Evolutionary conservation across 805 yeast genomes (phyloP), one percentile per base, ranked within the genome.

Genomic region (Sugiyamaella smithiae): DNA sequence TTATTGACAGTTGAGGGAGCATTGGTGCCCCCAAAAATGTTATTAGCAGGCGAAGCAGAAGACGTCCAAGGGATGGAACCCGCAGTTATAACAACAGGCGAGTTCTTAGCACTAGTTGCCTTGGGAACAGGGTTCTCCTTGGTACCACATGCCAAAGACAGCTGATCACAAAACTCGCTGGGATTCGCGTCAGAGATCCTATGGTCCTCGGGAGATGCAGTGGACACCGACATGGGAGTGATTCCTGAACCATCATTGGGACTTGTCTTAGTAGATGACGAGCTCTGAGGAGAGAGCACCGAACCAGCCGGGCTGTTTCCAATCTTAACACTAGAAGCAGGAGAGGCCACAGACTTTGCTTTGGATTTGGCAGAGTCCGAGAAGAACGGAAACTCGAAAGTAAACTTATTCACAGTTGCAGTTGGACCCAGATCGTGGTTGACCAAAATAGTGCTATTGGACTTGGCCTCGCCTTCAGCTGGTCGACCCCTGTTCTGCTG

Each of bases 131-230:
- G 96, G 16, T 46, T 49, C 12, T 74, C 74, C 58, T 73, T 81
- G 5, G 83, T 82, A 14, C 97, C 97, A 67, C 97, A 90, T 0
- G 89, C 97, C 64, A 81, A 76, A 53, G 79, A 77, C 61, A 91
- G 74, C 57, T 82, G 79, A 22, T 77, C 77, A 62, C 98, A 91
- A 63, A 91, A 91, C 24, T 91, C 60, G 82, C 85, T 62, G 43
- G 46, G 46, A 22, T 48, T 42, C 17, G 45, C 5, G 16, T 40
- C 50, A 11, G 40, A 19, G 12, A 35, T 16, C 16, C 45, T 23
- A 32, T 26, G 43, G n/a, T 26, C 43, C 2, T 40, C 43, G 8
- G 43, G 19, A 16, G 43, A 26, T 16, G 32, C 16, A 2, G 43
- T 24, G n/a, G 43, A 25, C 9, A 26, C 8, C 20, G 43, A 40